Evolutionary conservation across 2,329 filamentous ascomycete genomes (phyloP).

Genomic region (Aureobasidium lini): DNA sequence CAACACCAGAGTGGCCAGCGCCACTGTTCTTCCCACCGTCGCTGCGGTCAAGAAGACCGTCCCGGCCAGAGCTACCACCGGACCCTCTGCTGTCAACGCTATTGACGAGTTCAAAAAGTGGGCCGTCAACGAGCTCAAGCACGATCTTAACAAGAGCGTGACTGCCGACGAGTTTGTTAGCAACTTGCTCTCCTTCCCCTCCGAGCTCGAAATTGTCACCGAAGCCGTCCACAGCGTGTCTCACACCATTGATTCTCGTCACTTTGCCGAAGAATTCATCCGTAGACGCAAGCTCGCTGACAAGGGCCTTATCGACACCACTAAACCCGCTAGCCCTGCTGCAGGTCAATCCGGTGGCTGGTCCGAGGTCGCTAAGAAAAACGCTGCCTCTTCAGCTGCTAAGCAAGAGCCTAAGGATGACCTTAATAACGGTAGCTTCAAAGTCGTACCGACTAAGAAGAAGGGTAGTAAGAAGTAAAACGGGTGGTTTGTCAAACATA

Average conservation of each 20-base stretch:
- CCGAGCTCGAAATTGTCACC: constrained; percentile 73
- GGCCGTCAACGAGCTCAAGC: constrained; percentile 70
- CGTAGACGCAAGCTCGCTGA: constrained; percentile 89
- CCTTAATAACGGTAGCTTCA: constrained; percentile 59
- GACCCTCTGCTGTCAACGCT: constrained; percentile 51
- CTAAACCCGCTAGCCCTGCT: constrained; percentile 47
- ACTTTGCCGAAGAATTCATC: constrained; percentile 91
- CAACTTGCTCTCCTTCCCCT: constrained; percentile 65
- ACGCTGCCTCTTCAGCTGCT: constrained; percentile 37
- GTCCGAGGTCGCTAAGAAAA: constrained; percentile 96
- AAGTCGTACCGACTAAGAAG: constrained; percentile 87
- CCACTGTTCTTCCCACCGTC: constrained; percentile 30
- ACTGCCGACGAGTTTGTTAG: constrained; percentile 73
- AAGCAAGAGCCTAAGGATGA: constrained; percentile 33
- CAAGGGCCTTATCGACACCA: constrained; percentile 70
- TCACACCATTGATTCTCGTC: constrained; percentile 81
- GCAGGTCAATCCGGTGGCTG: constrained; percentile 59
- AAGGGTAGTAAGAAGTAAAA: constrained; percentile 51
- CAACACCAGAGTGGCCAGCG: constrained; percentile 40
- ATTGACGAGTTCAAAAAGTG: constrained; percentile 93
- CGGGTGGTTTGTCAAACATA: no score
- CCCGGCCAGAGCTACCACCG: constrained; percentile 48
- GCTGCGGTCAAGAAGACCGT: constrained; percentile 23
- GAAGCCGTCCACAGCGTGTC: constrained; percentile 84
- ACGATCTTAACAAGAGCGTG: constrained; percentile 62